phyloP scores from a whole-genome alignment of 2,329 filamentous ascomycete genomes.

The Cladosporium sphaerospermum region DNA sequence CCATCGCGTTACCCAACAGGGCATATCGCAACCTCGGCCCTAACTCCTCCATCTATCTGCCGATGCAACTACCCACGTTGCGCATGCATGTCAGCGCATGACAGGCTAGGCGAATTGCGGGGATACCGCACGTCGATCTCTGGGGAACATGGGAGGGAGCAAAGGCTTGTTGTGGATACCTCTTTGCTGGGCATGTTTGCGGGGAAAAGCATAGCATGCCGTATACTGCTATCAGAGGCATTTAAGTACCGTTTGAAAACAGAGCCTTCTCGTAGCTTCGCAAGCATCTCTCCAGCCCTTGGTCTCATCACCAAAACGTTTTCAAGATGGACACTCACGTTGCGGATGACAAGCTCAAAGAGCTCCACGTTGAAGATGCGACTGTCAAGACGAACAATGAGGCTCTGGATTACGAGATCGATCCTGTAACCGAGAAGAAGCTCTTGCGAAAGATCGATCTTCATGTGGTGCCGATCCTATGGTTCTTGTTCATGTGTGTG shows the following conservation, averaged over 20 bases:
- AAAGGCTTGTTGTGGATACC: too few species aligned
- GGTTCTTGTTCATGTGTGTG: conserved; percentile 35
- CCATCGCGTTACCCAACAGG: too few species aligned
- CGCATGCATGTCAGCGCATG: not conserved
- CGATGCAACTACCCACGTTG: not conserved
- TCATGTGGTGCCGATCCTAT: conserved; percentile 35
- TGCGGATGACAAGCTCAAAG: conserved; percentile 21
- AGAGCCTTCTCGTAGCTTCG: too few species aligned
- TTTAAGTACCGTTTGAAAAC: too few species aligned
- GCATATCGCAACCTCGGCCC: not conserved
- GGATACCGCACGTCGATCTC: conserved; percentile 7
- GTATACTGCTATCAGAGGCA: too few species aligned
- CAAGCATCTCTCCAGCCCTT: too few species aligned
- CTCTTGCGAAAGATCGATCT: conserved; percentile 45
- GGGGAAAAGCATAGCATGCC: too few species aligned
- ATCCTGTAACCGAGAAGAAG: conserved; percentile 34
- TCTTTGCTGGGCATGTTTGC: too few species aligned
- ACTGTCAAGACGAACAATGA: conserved; percentile 17
- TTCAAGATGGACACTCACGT: conserved; percentile 8
- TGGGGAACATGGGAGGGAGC: not conserved
- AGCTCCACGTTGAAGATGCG: conserved; percentile 18
- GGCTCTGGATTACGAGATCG: conserved; percentile 17
- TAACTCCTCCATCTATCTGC: conserved; percentile 8
- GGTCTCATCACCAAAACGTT: not conserved
- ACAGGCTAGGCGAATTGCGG: conserved; percentile 3